These are phyloP conservation scores for Gentiana straminea DNA, from an alignment of 257 asterid genomes.

Conservation along the genomic window DNA sequence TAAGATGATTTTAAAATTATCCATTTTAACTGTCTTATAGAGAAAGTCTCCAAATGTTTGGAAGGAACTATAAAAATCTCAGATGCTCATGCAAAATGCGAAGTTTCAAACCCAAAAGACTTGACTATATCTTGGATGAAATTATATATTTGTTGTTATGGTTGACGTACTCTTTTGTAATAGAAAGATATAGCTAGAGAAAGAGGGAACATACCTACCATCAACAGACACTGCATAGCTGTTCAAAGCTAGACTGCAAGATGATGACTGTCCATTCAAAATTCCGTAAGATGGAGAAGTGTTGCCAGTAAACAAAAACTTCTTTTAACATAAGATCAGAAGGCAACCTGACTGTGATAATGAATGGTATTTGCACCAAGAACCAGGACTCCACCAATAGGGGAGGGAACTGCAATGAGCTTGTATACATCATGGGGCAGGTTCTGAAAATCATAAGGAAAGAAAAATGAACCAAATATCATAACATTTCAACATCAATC, in stretches of 20 bases:
- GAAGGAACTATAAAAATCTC: no score
- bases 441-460: conserved; percentile 3
- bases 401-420: conserved; percentile 99
- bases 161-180: no score
- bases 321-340: conserved; percentile 9
- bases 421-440: conserved; percentile 97
- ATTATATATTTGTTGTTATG: no score
- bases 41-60: no score
- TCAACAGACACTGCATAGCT: conserved; percentile 65
- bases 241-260: conserved; percentile 81
- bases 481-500: no score
- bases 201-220: conserved; percentile 42
- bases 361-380: conserved; percentile 89
- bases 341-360: conserved; percentile 90
- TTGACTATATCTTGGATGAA: no score
- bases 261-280: conserved; percentile 59
- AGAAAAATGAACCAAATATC: no score
- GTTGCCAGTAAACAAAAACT: conserved; percentile 2
- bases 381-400: conserved; percentile 94
- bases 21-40: no score
- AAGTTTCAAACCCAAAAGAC: no score
- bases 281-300: conserved; percentile 16
- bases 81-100: no score
- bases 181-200: neutral
- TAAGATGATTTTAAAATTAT: no score